phyloP scores from a whole-genome alignment of 345 rosid genomes.

The Lumnitzera littorea region DNA sequence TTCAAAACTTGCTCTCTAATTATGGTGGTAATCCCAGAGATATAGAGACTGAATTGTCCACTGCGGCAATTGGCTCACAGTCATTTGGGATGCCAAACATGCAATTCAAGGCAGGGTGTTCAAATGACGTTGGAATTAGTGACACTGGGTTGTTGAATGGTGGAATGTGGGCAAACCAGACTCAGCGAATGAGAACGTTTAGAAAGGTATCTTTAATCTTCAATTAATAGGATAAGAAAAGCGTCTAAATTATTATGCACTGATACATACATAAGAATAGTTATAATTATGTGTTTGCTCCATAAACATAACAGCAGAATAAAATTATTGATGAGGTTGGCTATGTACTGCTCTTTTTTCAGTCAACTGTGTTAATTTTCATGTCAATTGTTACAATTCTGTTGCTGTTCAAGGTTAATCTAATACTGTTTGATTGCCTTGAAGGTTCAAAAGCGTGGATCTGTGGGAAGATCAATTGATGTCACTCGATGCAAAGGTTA shows the following conservation, averaged over 20 bases:
- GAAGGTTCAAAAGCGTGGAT: slow-evolving; percentile 96
- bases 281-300: too few species aligned
- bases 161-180: slow-evolving; percentile 76
- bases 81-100: slow-evolving; percentile 85
- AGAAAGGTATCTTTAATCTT: slow-evolving; percentile 56
- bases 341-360: too few species aligned
- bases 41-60: slow-evolving; percentile 83
- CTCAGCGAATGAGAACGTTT: slow-evolving; percentile 88
- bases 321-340: too few species aligned
- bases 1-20: slow-evolving; percentile 80
- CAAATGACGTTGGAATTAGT: slow-evolving; percentile 64
- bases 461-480: slow-evolving; percentile 94
- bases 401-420: neutral
- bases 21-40: slow-evolving; percentile 73
- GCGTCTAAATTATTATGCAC: too few species aligned
- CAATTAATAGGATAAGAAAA: neutral
- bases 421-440: slow-evolving; percentile 12
- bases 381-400: neutral
- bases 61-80: slow-evolving; percentile 84
- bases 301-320: too few species aligned
- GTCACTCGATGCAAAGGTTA: slow-evolving; percentile 76
- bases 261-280: too few species aligned
- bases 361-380: neutral
- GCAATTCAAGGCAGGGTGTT: slow-evolving; percentile 62
- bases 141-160: slow-evolving; percentile 72